These are phyloP conservation scores for Chaetoceros muelleri DNA, from an alignment of 108 stramenopile species.

Conservation along the genomic window DNA sequence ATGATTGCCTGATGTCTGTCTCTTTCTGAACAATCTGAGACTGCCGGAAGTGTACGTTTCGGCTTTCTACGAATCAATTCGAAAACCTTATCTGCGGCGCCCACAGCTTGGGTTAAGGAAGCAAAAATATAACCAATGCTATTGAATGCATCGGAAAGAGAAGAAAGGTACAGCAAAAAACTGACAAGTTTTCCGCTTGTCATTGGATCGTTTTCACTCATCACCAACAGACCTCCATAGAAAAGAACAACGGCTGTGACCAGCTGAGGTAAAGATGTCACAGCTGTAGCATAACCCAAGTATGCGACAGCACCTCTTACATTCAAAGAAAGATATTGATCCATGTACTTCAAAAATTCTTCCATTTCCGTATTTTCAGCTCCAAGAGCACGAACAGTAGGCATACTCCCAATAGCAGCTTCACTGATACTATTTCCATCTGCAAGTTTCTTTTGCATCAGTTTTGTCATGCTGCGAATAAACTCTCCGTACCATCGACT, in stretches of 20 bases:
- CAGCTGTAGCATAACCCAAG: constrained; percentile 41
- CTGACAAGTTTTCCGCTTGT: constrained; percentile 49
- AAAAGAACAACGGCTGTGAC: constrained; percentile 67
- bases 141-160: constrained; percentile 42
- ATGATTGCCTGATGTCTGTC: background rate
- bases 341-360: constrained; percentile 40
- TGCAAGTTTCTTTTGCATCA: constrained; percentile 75
- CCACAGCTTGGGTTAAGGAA: constrained; percentile 47
- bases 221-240: constrained; percentile 66
- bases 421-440: constrained; percentile 65
- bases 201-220: constrained; percentile 37
- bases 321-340: constrained; percentile 43
- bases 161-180: constrained; percentile 49
- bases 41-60: constrained; percentile 5
- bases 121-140: constrained; percentile 48
- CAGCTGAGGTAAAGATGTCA: constrained; percentile 58
- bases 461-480: constrained; percentile 56
- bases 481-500: constrained; percentile 67
- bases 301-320: constrained; percentile 45
- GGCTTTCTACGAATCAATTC: constrained; percentile 55
- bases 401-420: constrained; percentile 60
- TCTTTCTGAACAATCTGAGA: background rate
- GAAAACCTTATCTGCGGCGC: constrained; percentile 76
- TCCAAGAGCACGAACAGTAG: constrained; percentile 75
- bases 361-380: constrained; percentile 44